Evolutionary conservation across 1,284 basidiomycete genomes (phyloP).

Genomic region (Pseudozyma sp.): DNA sequence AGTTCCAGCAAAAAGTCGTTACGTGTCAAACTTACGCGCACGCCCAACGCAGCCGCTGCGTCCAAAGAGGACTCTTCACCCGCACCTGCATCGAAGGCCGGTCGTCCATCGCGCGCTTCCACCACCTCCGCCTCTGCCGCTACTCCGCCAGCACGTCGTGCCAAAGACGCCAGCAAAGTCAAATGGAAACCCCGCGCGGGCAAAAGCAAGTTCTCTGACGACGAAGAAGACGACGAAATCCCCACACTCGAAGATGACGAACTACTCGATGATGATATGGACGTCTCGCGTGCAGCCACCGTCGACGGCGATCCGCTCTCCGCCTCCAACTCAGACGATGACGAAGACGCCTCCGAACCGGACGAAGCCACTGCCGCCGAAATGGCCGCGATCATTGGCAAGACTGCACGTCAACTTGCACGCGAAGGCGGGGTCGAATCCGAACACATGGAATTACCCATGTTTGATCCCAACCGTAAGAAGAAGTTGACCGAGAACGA

Average conservation of each 20-base stretch:
- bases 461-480: conserved; percentile 73
- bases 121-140: conserved; percentile 2
- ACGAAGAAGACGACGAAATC: conserved; percentile 31
- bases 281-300: conserved; percentile 15
- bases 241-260: conserved; percentile 13
- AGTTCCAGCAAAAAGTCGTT: conserved; percentile 35
- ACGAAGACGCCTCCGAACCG: conserved; percentile 30
- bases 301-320: neutral
- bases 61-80: conserved; percentile 14
- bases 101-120: conserved; percentile 5
- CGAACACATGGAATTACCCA: conserved; percentile 58
- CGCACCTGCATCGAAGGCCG: neutral
- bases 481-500: conserved; percentile 84
- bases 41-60: conserved; percentile 20
- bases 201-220: conserved; percentile 26
- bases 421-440: conserved; percentile 46
- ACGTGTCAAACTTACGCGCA: conserved; percentile 43
- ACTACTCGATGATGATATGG: conserved; percentile 10
- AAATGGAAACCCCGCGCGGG: conserved; percentile 36
- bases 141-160: conserved; percentile 10
- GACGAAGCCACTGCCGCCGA: conserved; percentile 44
- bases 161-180: conserved; percentile 35
- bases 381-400: conserved; percentile 44
- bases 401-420: conserved; percentile 65
- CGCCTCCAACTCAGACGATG: conserved; percentile 10